A percentile compares a stretch with the other conserved stretches of the same genome.
phyloP scores from a whole-genome alignment of 345 rosid species.

The Turnera subulata region DNA sequence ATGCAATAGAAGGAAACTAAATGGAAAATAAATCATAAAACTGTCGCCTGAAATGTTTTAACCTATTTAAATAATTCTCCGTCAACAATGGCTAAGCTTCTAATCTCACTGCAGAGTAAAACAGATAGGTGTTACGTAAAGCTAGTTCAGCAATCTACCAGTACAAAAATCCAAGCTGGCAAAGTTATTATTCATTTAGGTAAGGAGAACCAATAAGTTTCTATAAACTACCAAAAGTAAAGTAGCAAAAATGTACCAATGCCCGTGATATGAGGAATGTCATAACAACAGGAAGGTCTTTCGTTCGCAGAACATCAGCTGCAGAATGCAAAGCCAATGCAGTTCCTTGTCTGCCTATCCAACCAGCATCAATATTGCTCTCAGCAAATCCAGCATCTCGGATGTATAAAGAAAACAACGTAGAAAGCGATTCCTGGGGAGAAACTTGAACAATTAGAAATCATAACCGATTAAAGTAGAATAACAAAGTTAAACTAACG shows the following conservation, averaged over 20 bases:
- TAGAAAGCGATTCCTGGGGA: constrained; percentile 82
- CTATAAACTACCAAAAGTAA: neutral
- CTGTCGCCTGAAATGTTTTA: too few species aligned
- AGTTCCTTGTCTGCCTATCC: constrained; percentile 93
- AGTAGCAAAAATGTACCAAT: constrained; percentile 45
- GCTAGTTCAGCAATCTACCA: too few species aligned
- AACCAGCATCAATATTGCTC: constrained; percentile 66
- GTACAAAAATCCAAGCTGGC: neutral
- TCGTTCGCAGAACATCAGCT: constrained; percentile 88
- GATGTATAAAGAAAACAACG: constrained; percentile 79
- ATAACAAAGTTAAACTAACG: constrained; percentile 6
- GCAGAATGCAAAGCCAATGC: constrained; percentile 86
- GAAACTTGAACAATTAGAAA: constrained; percentile 21
- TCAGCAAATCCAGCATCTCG: constrained; percentile 60
- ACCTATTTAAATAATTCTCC: too few species aligned
- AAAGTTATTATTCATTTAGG: neutral
- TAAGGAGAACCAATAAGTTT: neutral
- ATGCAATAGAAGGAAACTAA: too few species aligned
- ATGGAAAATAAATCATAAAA: too few species aligned
- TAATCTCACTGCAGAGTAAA: too few species aligned
- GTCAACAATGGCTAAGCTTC: too few species aligned
- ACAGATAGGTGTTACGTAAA: too few species aligned
- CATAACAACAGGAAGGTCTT: constrained; percentile 96
- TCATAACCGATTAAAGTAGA: constrained; percentile 6
- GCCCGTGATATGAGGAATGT: constrained; percentile 96